Evolutionary conservation across 2,329 filamentous ascomycete genomes (phyloP).

Genomic region (Fusarium penzigii): DNA sequence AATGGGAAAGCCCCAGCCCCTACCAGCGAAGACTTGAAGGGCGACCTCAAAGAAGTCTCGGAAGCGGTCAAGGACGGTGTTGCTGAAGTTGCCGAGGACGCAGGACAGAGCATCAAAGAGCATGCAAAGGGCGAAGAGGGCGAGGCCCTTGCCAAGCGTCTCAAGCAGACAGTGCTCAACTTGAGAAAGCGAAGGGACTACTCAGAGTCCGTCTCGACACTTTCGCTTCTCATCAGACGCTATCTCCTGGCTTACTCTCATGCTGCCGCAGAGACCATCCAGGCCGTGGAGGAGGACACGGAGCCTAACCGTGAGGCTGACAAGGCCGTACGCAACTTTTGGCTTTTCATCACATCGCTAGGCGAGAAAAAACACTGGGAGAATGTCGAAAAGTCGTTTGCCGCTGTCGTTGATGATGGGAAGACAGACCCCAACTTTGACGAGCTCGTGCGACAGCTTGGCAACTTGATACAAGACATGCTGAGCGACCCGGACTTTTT

Average conservation of each 20-base stretch:
- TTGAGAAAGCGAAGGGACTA: constrained; percentile 80
- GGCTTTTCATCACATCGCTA: constrained; percentile 77
- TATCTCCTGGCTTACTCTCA: constrained; percentile 79
- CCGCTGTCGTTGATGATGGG: constrained; percentile 71
- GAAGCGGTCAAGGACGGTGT: constrained; percentile 55
- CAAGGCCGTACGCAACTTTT: constrained; percentile 75
- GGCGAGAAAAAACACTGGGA: constrained; percentile 76
- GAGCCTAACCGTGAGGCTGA: constrained; percentile 74
- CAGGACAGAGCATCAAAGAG: constrained; percentile 70
- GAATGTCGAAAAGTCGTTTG: constrained; percentile 67
- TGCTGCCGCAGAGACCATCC: constrained; percentile 66
- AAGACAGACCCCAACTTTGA: constrained; percentile 83
- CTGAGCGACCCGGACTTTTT: constrained; percentile 86
- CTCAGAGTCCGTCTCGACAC: constrained; percentile 77
- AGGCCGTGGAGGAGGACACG: constrained; percentile 69
- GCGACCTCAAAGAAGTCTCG: constrained; percentile 56
- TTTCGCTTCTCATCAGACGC: constrained; percentile 73
- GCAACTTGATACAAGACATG: constrained; percentile 75
- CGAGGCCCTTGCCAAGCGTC: constrained; percentile 69
- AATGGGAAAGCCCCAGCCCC: constrained; percentile 35
- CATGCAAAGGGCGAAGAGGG: constrained; percentile 73
- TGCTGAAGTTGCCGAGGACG: constrained; percentile 55
- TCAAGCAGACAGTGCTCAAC: constrained; percentile 75
- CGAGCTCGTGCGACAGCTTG: constrained; percentile 70
- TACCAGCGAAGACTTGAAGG: constrained; percentile 64